phyloP scores from a whole-genome alignment of 495 filamentous ascomycete species.

The Parachaetomium inaequale region DNA sequence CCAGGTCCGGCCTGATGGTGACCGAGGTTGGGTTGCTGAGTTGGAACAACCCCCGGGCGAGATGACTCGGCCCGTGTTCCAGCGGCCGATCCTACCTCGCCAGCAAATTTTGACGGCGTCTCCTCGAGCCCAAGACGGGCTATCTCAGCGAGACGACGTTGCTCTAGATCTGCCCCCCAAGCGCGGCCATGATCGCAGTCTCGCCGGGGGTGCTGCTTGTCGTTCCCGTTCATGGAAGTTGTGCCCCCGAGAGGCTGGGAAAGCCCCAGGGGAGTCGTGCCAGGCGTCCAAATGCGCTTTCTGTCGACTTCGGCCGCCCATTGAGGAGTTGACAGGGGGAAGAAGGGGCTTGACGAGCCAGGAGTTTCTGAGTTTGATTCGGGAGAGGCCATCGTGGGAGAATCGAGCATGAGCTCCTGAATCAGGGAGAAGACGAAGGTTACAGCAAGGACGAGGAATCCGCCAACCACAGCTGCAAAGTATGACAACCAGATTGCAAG shows the following conservation, averaged over 20 bases:
- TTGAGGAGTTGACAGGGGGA: not conserved
- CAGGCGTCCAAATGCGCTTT: not conserved
- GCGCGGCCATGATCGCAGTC: not conserved
- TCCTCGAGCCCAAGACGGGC: not conserved
- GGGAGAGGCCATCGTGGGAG: not conserved
- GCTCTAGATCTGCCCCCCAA: conserved; percentile 2
- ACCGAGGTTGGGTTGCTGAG: not conserved
- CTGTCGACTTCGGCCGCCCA: not conserved
- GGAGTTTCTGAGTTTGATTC: not conserved
- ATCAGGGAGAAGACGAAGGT: not conserved
- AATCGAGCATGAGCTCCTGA: not conserved
- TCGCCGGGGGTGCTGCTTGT: not conserved
- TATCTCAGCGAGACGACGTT: not conserved
- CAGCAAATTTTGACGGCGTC: not conserved
- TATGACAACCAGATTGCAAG: not conserved
- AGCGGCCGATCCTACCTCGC: not conserved
- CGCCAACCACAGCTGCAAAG: not conserved
- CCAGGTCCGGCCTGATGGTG: not conserved
- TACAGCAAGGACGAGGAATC: not conserved
- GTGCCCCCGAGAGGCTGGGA: not conserved
- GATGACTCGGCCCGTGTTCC: no score
- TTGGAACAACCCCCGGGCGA: not conserved
- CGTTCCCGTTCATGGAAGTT: not conserved
- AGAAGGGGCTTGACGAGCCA: not conserved
- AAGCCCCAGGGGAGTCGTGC: not conserved